A percentile compares a stretch with the other conserved stretches of the same genome.
phyloP scores from a whole-genome alignment of 2,329 filamentous ascomycete genomes.

The Huntiella bhutanensis region DNA sequence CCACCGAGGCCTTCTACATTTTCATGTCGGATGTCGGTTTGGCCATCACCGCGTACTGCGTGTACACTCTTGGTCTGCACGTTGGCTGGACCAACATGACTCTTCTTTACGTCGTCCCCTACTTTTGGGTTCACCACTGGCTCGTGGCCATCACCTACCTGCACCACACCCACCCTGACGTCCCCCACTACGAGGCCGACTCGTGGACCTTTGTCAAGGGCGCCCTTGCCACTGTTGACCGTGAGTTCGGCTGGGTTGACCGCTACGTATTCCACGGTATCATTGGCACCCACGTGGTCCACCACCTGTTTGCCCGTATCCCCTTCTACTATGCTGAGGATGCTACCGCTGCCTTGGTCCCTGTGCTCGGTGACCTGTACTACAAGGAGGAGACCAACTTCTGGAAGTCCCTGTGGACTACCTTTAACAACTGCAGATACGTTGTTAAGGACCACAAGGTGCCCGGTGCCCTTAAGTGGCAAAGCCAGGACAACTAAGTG shows the following conservation, averaged over 20 bases:
- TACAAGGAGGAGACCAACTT: conserved; percentile 24
- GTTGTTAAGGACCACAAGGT: conserved; percentile 18
- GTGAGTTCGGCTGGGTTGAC: conserved; percentile 45
- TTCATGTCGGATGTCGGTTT: conserved; percentile 42
- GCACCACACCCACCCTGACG: conserved; percentile 38
- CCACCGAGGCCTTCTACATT: conserved; percentile 36
- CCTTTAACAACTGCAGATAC: conserved; percentile 28
- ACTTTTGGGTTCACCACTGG: conserved; percentile 55
- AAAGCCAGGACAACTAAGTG: conserved; percentile 1
- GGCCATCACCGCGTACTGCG: conserved; percentile 26
- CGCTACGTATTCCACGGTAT: conserved; percentile 48
- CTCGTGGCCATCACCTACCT: conserved; percentile 58
- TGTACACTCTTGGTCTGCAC: conserved; percentile 33
- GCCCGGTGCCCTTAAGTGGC: conserved; percentile 13
- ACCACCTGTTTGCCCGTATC: conserved; percentile 35
- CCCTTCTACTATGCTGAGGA: conserved; percentile 34
- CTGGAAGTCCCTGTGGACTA: conserved; percentile 26
- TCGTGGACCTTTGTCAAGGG: conserved; percentile 45
- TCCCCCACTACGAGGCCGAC: conserved; percentile 39
- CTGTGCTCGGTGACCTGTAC: conserved; percentile 37
- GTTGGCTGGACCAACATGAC: conserved; percentile 29
- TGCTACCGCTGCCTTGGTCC: conserved; percentile 36
- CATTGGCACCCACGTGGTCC: conserved; percentile 44
- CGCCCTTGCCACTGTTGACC: conserved; percentile 43
- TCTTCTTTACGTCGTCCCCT: conserved; percentile 43